A percentile compares a stretch with the other conserved stretches of the same genome.
Conservation (phyloP, 352 stramenopile genomes). For the Globisporangium uncinulatum region DNA sequence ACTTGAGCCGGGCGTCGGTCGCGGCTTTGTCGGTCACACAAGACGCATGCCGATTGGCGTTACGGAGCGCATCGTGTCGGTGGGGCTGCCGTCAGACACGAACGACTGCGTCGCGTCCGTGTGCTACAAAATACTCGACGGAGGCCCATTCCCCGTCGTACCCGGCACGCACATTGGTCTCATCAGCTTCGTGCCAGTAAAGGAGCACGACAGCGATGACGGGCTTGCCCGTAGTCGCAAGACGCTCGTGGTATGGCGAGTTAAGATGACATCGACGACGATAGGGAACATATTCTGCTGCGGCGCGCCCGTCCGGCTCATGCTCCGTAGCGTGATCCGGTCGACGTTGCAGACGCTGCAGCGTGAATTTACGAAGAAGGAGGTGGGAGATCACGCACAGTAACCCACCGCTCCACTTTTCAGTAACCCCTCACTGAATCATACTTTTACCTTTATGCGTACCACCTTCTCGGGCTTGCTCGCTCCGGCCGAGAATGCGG, state of each 20-base stretch:
- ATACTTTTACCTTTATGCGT: background rate
- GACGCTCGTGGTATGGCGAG: constrained; percentile 57
- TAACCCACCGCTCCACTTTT: no score
- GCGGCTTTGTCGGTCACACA: constrained; percentile 48
- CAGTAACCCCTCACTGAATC: no score
- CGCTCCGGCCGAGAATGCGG: background rate
- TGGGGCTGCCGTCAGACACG: constrained; percentile 20
- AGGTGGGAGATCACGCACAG: no score
- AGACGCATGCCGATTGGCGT: constrained; percentile 42
- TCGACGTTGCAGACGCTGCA: constrained; percentile 25
- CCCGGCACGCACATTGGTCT: constrained; percentile 38
- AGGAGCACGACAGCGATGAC: constrained; percentile 8
- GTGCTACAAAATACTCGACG: constrained; percentile 38
- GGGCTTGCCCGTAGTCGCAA: constrained; percentile 8
- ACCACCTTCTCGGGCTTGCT: constrained; percentile 8
- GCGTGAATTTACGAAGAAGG: background rate
- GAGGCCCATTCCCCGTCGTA: constrained; percentile 34
- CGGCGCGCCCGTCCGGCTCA: constrained; percentile 21
- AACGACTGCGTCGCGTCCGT: constrained; percentile 32
- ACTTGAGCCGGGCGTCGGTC: constrained; percentile 37
- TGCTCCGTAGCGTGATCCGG: constrained; percentile 32
- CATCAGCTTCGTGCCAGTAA: constrained; percentile 44
- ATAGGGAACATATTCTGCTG: constrained; percentile 42
- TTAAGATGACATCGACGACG: constrained; percentile 49
- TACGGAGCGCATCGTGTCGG: constrained; percentile 63